phyloP scores from a whole-genome alignment of 2,329 filamentous ascomycete genomes.

The Keithomyces neogunnii region DNA sequence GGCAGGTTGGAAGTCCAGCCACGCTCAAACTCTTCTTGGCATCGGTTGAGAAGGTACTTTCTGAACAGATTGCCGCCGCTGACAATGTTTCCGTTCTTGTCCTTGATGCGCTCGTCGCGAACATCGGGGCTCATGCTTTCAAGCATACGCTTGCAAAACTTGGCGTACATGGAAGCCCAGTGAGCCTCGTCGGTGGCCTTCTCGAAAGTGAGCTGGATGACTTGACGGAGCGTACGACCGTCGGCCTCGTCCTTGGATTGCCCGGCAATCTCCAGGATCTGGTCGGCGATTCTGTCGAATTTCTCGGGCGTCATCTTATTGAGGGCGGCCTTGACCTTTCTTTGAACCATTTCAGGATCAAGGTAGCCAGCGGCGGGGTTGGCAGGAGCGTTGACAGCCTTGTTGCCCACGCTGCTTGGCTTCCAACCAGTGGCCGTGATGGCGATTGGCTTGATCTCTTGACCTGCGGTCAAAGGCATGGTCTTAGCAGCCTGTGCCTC shows the following conservation, averaged over 20 bases:
- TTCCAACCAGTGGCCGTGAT: constrained; percentile 79
- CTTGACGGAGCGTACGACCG: constrained; percentile 88
- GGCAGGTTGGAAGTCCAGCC: constrained; percentile 91
- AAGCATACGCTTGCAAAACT: constrained; percentile 96
- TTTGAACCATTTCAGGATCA: constrained; percentile 88
- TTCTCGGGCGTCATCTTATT: constrained; percentile 99
- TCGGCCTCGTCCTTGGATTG: constrained; percentile 95
- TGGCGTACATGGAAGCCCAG: constrained; percentile 98
- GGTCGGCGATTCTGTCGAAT: constrained; percentile 89
- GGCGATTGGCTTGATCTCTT: constrained; percentile 73
- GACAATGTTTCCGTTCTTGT: constrained; percentile 82
- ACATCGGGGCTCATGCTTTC: constrained; percentile 92
- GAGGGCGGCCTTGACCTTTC: constrained; percentile 95
- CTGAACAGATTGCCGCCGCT: constrained; percentile 91
- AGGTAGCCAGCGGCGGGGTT: constrained; percentile 43
- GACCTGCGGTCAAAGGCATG: constrained; percentile 83
- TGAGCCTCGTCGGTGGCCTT: constrained; percentile 98
- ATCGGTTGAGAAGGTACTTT: constrained; percentile 96
- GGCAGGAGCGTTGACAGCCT: constrained; percentile 26
- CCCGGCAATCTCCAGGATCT: constrained; percentile 84
- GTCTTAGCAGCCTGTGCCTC: constrained; percentile 69
- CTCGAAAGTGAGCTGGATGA: constrained; percentile 98
- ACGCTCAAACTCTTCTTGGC: constrained; percentile 97
- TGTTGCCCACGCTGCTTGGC: constrained; percentile 59
- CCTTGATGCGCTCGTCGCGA: constrained; percentile 87